These are phyloP conservation scores for Lentinula boryana DNA, from an alignment of 768 basidiomycete species.

Conservation along the genomic window DNA sequence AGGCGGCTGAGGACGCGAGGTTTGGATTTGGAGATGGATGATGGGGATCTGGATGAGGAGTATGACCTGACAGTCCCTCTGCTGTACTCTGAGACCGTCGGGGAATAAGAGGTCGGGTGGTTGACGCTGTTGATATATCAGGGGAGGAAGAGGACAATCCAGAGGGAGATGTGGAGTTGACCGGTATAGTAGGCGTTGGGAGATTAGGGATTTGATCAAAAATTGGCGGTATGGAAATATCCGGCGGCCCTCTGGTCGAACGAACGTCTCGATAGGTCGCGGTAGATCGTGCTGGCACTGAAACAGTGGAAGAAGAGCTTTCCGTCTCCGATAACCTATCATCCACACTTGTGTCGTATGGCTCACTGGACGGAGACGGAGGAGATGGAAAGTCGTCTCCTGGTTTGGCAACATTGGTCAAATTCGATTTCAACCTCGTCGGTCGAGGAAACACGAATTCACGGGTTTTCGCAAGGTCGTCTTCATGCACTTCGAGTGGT, in stretches of 20 bases:
- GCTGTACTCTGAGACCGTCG: constrained; percentile 39
- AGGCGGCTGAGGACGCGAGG: constrained; percentile 30
- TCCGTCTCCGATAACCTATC: constrained; percentile 2
- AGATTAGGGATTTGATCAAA: background rate
- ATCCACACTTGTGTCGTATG: constrained; percentile 1
- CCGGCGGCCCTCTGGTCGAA: constrained; percentile 21
- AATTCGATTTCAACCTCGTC: constrained; percentile 25
- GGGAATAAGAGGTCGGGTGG: constrained; percentile 24
- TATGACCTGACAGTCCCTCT: constrained; percentile 15
- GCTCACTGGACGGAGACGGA: background rate
- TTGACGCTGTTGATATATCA: constrained; percentile 10
- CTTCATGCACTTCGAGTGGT: constrained; percentile 23
- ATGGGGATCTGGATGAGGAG: background rate
- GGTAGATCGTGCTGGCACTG: background rate
- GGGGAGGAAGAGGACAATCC: constrained; percentile 15
- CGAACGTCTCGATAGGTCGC: constrained; percentile 14
- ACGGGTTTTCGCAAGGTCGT: constrained; percentile 38
- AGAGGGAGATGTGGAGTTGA: constrained; percentile 20
- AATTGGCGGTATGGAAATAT: constrained; percentile 20
- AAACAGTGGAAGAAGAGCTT: background rate
- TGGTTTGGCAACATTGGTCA: constrained; percentile 15
- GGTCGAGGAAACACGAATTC: constrained; percentile 49
- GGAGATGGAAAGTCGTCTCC: constrained; percentile 17
- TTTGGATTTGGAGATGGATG: background rate
- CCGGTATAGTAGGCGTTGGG: constrained; percentile 6